Evolutionary conservation across 1,284 basidiomycete genomes (phyloP).

Genomic region (Ganoderma lucidum): DNA sequence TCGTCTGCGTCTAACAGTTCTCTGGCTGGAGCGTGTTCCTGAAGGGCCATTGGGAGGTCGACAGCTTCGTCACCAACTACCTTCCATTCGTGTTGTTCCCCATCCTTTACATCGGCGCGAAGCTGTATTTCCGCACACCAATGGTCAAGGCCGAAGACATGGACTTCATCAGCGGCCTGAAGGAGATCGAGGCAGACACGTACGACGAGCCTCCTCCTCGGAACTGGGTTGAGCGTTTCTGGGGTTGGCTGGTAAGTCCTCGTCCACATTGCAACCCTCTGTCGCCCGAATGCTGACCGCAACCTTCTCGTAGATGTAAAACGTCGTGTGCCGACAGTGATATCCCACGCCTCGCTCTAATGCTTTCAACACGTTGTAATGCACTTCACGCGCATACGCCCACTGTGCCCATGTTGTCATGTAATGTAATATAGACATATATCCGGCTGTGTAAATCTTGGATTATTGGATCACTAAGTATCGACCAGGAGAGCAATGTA

Average conservation of each 20-base stretch:
- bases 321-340: slow-evolving; percentile 4
- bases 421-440: slow-evolving; percentile 17
- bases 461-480: not conserved
- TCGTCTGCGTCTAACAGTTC: slow-evolving; percentile 54
- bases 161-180: slow-evolving; percentile 80
- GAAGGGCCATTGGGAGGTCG: slow-evolving; percentile 64
- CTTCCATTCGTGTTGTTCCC: slow-evolving; percentile 82
- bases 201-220: slow-evolving; percentile 77
- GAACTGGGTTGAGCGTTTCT: slow-evolving; percentile 73
- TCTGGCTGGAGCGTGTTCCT: slow-evolving; percentile 83
- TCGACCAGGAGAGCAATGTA: not conserved
- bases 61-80: slow-evolving; percentile 68
- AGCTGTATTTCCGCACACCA: slow-evolving; percentile 57
- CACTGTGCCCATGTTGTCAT: slow-evolving; percentile 13
- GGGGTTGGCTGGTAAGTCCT: slow-evolving; percentile 73
- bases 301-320: slow-evolving; percentile 28
- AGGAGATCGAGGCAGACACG: slow-evolving; percentile 76
- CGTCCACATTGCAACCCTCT: not conserved
- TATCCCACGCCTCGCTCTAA: slow-evolving; percentile 8
- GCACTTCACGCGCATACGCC: slow-evolving; percentile 17
- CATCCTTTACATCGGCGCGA: slow-evolving; percentile 70
- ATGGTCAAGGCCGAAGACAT: slow-evolving; percentile 66
- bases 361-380: slow-evolving; percentile 20
- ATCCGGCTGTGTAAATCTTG: not conserved
- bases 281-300: not conserved